A percentile compares a stretch with the other conserved stretches of the same genome.
Conservation (phyloP, 345 rosid genomes). For the Streptanthus diversifolius region DNA sequence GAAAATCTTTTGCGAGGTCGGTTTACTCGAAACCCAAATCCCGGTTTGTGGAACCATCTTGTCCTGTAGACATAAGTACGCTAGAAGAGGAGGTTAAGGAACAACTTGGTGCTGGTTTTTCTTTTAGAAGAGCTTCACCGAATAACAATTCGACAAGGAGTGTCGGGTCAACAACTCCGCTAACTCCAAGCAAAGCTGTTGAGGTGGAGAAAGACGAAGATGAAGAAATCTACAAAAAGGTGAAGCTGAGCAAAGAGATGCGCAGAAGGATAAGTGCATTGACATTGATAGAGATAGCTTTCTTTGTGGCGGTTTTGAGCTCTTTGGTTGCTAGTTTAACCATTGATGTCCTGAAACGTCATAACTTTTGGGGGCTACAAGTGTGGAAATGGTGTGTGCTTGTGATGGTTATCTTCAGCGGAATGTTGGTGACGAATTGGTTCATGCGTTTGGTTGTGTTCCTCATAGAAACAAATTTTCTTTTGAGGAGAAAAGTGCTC, state of each 20-base stretch:
- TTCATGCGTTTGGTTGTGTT: conserved; percentile 73
- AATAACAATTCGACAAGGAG: conserved; percentile 40
- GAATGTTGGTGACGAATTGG: conserved; percentile 70
- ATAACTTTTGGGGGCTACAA: conserved; percentile 53
- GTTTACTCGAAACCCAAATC: conserved; percentile 76
- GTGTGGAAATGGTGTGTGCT: conserved; percentile 88
- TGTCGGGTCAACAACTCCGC: conserved; percentile 19
- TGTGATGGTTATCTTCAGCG: conserved; percentile 71
- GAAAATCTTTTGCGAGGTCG: conserved; percentile 53
- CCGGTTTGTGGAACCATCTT: conserved; percentile 74
- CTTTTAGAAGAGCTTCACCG: conserved; percentile 47
- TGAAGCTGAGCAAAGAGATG: conserved; percentile 47
- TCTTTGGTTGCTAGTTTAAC: conserved; percentile 61
- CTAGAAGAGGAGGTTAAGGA: conserved; percentile 49
- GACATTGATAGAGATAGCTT: conserved; percentile 51
- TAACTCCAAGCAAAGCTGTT: conserved; percentile 41
- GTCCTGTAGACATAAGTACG: conserved; percentile 36
- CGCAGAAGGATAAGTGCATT: conserved; percentile 34
- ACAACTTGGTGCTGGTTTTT: conserved; percentile 33
- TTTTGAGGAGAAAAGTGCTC: conserved; percentile 68
- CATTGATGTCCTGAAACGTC: conserved; percentile 25
- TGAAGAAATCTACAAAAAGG: conserved; percentile 60
- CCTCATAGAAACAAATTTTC: conserved; percentile 74
- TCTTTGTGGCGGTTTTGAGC: conserved; percentile 37
- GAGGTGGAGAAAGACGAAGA: conserved; percentile 47